Evolutionary conservation across 768 basidiomycete species (phyloP), one percentile per base, ranked within the genome.

Genomic region (Boletus rubroflammeus): DNA sequence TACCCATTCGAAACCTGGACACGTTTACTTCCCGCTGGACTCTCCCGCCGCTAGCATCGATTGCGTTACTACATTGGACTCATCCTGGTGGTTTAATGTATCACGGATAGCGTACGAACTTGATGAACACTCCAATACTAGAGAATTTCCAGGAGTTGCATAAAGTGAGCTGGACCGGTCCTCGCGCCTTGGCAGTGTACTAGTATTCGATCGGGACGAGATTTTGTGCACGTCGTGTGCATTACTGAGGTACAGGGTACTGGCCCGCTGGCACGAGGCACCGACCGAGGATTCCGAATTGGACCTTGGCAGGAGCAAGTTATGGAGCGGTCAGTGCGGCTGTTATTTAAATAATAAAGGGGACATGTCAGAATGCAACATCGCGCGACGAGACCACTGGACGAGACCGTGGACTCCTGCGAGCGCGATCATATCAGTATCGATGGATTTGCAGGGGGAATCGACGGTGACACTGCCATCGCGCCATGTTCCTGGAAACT

Each of bases 401-500:
- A 39, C 38, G 10, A 39, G 38, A 19, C 19, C 21, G 13, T 40
- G 39, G 39, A 14, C 19, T 13, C 13, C 13, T 21, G 9, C 17
- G 38, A 19, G 39, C 19, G 11, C 11, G 19, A 6, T 13, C 19
- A 25, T 25, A 21, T 14, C 19, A 39, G 19, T 2, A 11, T 43
- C 6, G 25, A 28, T 4, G 5, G 45, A 46, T 46, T 46, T 46
- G 3, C 44, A 19, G 23, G 38, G 11, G 38, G 19, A 29, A 29
- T 29, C 19, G 43, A 21, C 21, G 29, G 21, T 13, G 40, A 53
- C 61, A 57, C 55, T 31, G 59, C 55, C 51, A 55, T 56, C 34
- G 64, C 67, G 66, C 66, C 66, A 41, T 55, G 43, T 63, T 53
- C 66, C 66, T 51, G 66, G 66, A 28, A 66, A 58, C 53, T 50